A percentile compares a stretch with the other conserved stretches of the same genome.
Conservation (phyloP, 225 moss, liverwort and hornwort genomes). For the Neckera pumila region DNA sequence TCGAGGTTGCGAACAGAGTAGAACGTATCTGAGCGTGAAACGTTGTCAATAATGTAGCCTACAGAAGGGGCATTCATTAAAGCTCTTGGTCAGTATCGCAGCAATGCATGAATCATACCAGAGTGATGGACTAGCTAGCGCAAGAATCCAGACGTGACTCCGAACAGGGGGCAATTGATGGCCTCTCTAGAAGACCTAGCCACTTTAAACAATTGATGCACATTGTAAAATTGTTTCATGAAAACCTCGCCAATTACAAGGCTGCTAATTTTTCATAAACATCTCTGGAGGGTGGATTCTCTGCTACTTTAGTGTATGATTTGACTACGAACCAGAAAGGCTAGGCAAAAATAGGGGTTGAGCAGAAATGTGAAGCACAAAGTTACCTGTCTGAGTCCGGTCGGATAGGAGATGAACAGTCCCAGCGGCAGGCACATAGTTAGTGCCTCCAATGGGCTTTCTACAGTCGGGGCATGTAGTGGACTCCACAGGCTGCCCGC, state of each 20-base stretch:
- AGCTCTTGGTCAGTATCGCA: not conserved
- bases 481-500: slow-evolving; percentile 9
- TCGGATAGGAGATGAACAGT: slow-evolving; percentile 5
- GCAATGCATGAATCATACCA: not conserved
- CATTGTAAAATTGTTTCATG: not conserved
- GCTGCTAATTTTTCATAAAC: not conserved
- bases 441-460: slow-evolving; percentile 23
- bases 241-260: not conserved
- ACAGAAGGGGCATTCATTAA: not conserved
- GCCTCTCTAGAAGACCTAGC: not conserved
- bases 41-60: slow-evolving; percentile 46
- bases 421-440: not conserved
- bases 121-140: not conserved
- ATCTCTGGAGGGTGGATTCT: not conserved
- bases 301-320: not conserved
- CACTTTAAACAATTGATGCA: not conserved
- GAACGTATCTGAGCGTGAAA: slow-evolving; percentile 25
- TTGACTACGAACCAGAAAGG: not conserved
- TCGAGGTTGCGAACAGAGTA: slow-evolving; percentile 32
- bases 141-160: not conserved
- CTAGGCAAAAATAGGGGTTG: not conserved
- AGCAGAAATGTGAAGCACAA: not conserved
- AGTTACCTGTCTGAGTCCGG: slow-evolving; percentile 18
- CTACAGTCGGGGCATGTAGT: slow-evolving; percentile 28
- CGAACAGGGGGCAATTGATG: too few relatives aligned